Evolutionary conservation across 2,329 filamentous ascomycete genomes (phyloP).

Genomic region (Ceratocystiopsis sp.): DNA sequence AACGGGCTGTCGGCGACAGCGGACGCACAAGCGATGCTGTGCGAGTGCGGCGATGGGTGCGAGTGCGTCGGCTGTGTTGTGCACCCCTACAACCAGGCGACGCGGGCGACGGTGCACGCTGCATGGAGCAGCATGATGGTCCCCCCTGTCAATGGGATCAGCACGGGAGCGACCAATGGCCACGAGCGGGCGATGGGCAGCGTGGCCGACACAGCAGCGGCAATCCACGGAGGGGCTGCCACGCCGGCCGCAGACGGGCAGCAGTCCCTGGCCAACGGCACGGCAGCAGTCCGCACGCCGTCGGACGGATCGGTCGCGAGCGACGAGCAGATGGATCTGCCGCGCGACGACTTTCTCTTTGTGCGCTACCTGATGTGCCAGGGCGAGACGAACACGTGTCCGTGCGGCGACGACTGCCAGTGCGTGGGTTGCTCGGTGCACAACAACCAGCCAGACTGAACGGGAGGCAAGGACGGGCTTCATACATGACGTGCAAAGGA

Average conservation of each 20-base stretch:
- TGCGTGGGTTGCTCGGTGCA: slow-evolving; percentile 52
- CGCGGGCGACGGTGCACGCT: slow-evolving; percentile 9
- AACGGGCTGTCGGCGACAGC: background rate
- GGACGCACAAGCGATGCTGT: slow-evolving; percentile 7
- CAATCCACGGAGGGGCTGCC: too few species aligned
- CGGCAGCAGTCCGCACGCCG: slow-evolving; percentile 25
- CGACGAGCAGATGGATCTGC: slow-evolving; percentile 32
- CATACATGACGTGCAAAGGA: background rate
- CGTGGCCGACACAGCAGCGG: too few species aligned
- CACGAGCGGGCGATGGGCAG: too few species aligned
- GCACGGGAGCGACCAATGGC: too few species aligned
- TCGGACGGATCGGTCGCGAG: slow-evolving; percentile 27
- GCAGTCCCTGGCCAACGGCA: slow-evolving; percentile 1
- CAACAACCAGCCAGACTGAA: slow-evolving; percentile 24
- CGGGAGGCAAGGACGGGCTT: background rate
- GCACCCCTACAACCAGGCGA: slow-evolving; percentile 12
- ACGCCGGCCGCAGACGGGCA: background rate
- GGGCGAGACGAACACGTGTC: slow-evolving; percentile 23
- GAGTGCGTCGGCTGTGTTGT: slow-evolving; percentile 11
- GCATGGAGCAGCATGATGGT: slow-evolving; percentile 8
- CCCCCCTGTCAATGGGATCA: background rate
- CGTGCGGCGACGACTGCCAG: slow-evolving; percentile 47
- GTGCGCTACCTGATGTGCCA: slow-evolving; percentile 21
- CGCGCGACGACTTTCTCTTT: slow-evolving; percentile 40
- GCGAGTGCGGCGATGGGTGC: slow-evolving; percentile 11